phyloP scores from a whole-genome alignment of 139 green algal species.

The Tetraselmis striata region DNA sequence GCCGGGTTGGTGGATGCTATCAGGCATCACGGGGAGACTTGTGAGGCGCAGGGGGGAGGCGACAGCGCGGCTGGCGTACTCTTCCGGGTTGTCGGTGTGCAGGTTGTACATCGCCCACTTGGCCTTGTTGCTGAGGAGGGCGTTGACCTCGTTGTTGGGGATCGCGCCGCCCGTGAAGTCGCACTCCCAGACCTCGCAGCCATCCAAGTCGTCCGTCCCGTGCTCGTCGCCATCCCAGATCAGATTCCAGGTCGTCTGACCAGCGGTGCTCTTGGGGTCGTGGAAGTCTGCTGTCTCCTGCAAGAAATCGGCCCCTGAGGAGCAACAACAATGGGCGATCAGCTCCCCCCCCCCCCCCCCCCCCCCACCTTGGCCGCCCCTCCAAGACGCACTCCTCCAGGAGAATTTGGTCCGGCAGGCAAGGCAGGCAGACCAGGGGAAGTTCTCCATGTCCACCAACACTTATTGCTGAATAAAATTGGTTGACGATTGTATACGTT shows the following conservation, averaged over 20 bases:
- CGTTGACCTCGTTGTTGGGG: conserved; percentile 8
- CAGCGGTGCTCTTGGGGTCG: not conserved
- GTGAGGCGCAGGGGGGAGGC: not conserved
- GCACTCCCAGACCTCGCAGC: not conserved
- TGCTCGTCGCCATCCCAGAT: not conserved
- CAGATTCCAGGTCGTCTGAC: not conserved
- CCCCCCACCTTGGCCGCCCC: too few relatives aligned
- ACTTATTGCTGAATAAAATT: too few relatives aligned
- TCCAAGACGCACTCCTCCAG: too few relatives aligned
- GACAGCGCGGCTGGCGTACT: not conserved
- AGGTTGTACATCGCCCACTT: conserved; percentile 13
- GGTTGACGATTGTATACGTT: too few relatives aligned
- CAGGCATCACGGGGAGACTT: too few relatives aligned
- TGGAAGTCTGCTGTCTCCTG: not conserved
- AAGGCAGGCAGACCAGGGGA: too few relatives aligned
- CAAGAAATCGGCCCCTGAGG: not conserved
- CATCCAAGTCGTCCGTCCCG: not conserved
- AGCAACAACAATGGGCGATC: not conserved
- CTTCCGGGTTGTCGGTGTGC: not conserved
- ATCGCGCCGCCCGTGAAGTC: conserved; percentile 8
- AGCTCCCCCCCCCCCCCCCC: too few relatives aligned
- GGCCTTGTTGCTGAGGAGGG: conserved; percentile 13
- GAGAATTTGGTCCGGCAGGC: too few relatives aligned
- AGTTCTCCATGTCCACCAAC: too few relatives aligned
- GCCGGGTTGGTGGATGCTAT: not conserved